Conservation (phyloP, 2,329 filamentous ascomycete species). For the Cryphonectria japonica region DNA sequence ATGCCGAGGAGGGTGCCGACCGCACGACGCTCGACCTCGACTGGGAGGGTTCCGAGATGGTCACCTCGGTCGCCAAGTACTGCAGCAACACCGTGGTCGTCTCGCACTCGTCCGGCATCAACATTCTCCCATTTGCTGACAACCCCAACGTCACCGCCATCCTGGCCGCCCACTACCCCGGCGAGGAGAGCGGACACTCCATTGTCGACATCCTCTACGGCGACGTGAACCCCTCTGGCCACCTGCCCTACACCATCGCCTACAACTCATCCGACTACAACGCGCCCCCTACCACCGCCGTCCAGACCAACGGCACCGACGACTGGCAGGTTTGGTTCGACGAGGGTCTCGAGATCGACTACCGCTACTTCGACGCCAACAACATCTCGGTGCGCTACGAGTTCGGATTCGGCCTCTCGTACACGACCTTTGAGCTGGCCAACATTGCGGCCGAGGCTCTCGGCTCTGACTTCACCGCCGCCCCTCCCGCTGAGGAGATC, state of each 20-base stretch:
- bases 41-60: conserved; percentile 66
- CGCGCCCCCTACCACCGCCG: conserved; percentile 43
- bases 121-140: conserved; percentile 59
- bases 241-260: conserved; percentile 73
- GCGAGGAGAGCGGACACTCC: conserved; percentile 64
- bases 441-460: conserved; percentile 47
- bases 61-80: conserved; percentile 50
- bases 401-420: conserved; percentile 66
- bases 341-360: conserved; percentile 70
- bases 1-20: conserved; percentile 68
- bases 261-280: conserved; percentile 53
- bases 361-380: conserved; percentile 65
- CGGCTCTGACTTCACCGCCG: conserved; percentile 48
- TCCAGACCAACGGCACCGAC: conserved; percentile 43
- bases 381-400: conserved; percentile 65
- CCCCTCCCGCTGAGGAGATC: conserved; percentile 48
- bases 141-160: conserved; percentile 66
- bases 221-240: conserved; percentile 61
- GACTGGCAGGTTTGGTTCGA: conserved; percentile 56
- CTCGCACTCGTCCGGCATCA: conserved; percentile 64
- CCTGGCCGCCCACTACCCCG: conserved; percentile 63
- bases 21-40: conserved; percentile 57
- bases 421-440: conserved; percentile 61
- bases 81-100: conserved; percentile 58
- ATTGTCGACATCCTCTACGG: conserved; percentile 67